Evolutionary conservation across 495 filamentous ascomycete genomes (phyloP).

Genomic region (Aspergillus panamensis): DNA sequence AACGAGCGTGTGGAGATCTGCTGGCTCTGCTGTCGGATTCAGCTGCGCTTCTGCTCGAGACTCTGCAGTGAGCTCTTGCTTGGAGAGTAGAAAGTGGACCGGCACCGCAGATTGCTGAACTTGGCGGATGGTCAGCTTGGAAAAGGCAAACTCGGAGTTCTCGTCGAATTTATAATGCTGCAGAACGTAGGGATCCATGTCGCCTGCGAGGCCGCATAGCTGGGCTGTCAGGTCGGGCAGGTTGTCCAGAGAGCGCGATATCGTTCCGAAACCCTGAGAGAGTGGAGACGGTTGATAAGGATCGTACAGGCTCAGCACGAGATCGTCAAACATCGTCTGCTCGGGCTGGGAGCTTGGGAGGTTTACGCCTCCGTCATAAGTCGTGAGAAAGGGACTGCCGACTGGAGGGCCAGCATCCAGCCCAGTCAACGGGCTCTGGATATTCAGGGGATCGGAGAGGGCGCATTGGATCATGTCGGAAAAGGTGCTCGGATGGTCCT

Average conservation of each 20-base stretch:
- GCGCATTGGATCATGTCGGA: too few relatives aligned
- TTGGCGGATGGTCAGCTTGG: conserved; percentile 2
- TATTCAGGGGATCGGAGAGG: too few relatives aligned
- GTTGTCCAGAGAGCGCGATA: background rate
- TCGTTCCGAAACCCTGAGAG: too few relatives aligned
- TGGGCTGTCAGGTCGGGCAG: background rate
- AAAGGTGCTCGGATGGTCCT: too few relatives aligned
- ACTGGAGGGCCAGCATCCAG: too few relatives aligned
- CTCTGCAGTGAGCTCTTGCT: background rate
- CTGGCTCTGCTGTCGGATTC: background rate
- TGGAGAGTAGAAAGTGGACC: conserved; percentile 6
- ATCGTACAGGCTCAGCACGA: too few relatives aligned
- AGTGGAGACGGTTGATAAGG: too few relatives aligned
- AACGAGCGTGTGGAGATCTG: background rate
- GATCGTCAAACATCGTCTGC: background rate
- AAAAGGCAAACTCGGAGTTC: conserved; percentile 1
- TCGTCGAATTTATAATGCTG: conserved; percentile 4
- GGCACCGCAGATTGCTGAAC: background rate
- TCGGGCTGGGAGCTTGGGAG: background rate
- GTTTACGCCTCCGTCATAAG: background rate
- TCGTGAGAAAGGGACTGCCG: too few relatives aligned
- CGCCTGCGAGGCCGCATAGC: conserved; percentile 2
- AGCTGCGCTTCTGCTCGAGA: background rate
- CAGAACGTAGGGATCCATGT: conserved; percentile 10
- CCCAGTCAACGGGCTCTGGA: background rate